Evolutionary conservation across 2,329 filamentous ascomycete genomes (phyloP).

Genomic region (Penicillium glabrum): DNA sequence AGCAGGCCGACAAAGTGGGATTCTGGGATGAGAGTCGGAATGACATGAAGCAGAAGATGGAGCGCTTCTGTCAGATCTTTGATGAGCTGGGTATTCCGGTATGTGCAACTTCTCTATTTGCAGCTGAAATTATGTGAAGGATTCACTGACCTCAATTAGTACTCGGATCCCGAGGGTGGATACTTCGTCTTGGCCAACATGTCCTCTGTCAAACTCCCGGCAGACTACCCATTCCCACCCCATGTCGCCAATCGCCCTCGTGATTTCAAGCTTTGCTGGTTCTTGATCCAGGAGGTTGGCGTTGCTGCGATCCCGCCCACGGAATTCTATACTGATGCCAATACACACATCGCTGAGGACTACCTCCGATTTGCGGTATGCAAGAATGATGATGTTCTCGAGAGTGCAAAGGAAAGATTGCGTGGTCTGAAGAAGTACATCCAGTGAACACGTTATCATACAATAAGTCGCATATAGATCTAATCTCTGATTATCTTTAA

Average conservation of each 20-base stretch:
- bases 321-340: constrained; percentile 89
- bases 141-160: constrained; percentile 42
- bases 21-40: constrained; percentile 84
- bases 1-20: constrained; percentile 76
- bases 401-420: constrained; percentile 73
- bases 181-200: constrained; percentile 98
- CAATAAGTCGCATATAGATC: background rate
- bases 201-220: constrained; percentile 78
- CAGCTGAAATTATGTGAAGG: background rate
- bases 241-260: constrained; percentile 83
- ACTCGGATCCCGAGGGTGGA: constrained; percentile 90
- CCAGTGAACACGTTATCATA: constrained; percentile 19
- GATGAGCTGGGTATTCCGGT: constrained; percentile 69
- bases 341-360: constrained; percentile 83
- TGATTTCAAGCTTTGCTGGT: constrained; percentile 95
- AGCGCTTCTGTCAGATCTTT: constrained; percentile 80
- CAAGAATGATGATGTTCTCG: constrained; percentile 84
- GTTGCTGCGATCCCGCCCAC: constrained; percentile 95
- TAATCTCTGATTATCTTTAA: background rate
- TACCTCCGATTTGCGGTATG: constrained; percentile 95
- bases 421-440: constrained; percentile 73
- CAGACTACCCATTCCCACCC: constrained; percentile 81
- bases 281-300: constrained; percentile 92
- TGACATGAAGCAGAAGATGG: constrained; percentile 89
- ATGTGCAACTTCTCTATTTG: constrained; percentile 15